Percentiles rank a stretch among this genome's conserved stretches.
phyloP scores from a whole-genome alignment of 305 asterid genomes.

The Solanum chacoense region DNA sequence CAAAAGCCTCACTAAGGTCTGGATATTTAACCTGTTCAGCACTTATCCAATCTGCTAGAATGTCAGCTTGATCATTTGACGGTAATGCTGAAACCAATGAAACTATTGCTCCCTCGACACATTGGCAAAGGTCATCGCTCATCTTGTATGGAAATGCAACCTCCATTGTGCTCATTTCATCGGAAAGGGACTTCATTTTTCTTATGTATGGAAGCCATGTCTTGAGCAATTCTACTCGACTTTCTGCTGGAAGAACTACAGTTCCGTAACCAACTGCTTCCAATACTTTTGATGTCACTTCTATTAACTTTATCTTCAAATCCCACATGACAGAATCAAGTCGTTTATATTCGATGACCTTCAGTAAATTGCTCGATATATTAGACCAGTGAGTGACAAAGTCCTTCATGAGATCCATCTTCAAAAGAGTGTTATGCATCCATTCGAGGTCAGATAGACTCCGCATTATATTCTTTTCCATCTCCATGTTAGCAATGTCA shows the following conservation, averaged over 20 bases:
- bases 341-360: slow-evolving; percentile 25
- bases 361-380: slow-evolving; percentile 27
- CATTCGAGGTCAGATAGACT: slow-evolving; percentile 50
- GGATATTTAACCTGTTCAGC: slow-evolving; percentile 48
- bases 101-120: slow-evolving; percentile 65
- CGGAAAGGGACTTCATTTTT: slow-evolving; percentile 45
- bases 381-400: slow-evolving; percentile 50
- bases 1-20: slow-evolving; percentile 76
- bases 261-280: slow-evolving; percentile 71
- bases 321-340: slow-evolving; percentile 36
- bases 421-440: slow-evolving; percentile 47
- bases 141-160: slow-evolving; percentile 32
- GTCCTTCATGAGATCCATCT: slow-evolving; percentile 57
- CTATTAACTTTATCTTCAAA: slow-evolving; percentile 38
- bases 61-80: slow-evolving; percentile 61
- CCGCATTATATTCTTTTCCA: slow-evolving; percentile 23
- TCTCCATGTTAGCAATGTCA: not conserved
- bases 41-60: slow-evolving; percentile 61
- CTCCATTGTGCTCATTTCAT: slow-evolving; percentile 25
- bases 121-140: slow-evolving; percentile 62
- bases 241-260: slow-evolving; percentile 51
- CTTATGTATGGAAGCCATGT: slow-evolving; percentile 63
- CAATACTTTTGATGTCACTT: slow-evolving; percentile 55
- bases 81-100: slow-evolving; percentile 56
- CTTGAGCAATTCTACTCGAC: slow-evolving; percentile 39